These are phyloP conservation scores for Isabelozyma pseudorhagii DNA, from an alignment of 805 yeast species.

Conservation along the genomic window DNA sequence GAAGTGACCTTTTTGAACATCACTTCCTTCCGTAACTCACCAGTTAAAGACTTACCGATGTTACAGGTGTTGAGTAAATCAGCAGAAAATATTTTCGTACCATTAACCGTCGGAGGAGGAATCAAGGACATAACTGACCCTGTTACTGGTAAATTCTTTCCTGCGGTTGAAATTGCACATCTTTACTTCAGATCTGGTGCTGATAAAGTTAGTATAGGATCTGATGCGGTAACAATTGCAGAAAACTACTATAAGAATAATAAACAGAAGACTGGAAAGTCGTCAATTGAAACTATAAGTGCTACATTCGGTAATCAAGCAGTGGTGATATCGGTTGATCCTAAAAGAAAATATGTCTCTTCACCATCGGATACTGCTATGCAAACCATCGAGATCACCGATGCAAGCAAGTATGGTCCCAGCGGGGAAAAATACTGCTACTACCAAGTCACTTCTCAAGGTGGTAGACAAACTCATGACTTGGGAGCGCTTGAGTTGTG, in stretches of 20 bases:
- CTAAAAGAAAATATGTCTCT: slow-evolving; percentile 77
- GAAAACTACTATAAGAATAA: slow-evolving; percentile 69
- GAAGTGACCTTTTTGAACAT: slow-evolving; percentile 93
- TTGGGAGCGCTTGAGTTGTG: slow-evolving; percentile 90
- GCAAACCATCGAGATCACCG: slow-evolving; percentile 58
- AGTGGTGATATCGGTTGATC: slow-evolving; percentile 97
- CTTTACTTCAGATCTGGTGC: slow-evolving; percentile 96
- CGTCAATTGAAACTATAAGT: slow-evolving; percentile 93
- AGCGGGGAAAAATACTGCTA: slow-evolving; percentile 85
- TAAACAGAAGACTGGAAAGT: slow-evolving; percentile 58
- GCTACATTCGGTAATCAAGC: slow-evolving; percentile 94
- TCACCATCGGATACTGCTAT: slow-evolving; percentile 60
- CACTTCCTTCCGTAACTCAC: slow-evolving; percentile 94
- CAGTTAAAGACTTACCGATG: slow-evolving; percentile 93
- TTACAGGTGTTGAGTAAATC: slow-evolving; percentile 78
- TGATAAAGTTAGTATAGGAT: slow-evolving; percentile 96
- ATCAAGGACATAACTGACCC: slow-evolving; percentile 89
- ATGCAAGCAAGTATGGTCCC: slow-evolving; percentile 61
- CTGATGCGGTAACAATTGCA: slow-evolving; percentile 93
- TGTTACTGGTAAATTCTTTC: slow-evolving; percentile 62
- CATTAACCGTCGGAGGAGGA: slow-evolving; percentile 98
- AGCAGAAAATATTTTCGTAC: slow-evolving; percentile 91
- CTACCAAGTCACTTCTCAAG: slow-evolving; percentile 94
- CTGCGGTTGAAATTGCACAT: slow-evolving; percentile 89
- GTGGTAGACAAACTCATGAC: slow-evolving; percentile 86